Percentiles rank a stretch among this genome's conserved stretches.
Conservation (phyloP, 441 rosid genomes). For the Breynia disticha region DNA sequence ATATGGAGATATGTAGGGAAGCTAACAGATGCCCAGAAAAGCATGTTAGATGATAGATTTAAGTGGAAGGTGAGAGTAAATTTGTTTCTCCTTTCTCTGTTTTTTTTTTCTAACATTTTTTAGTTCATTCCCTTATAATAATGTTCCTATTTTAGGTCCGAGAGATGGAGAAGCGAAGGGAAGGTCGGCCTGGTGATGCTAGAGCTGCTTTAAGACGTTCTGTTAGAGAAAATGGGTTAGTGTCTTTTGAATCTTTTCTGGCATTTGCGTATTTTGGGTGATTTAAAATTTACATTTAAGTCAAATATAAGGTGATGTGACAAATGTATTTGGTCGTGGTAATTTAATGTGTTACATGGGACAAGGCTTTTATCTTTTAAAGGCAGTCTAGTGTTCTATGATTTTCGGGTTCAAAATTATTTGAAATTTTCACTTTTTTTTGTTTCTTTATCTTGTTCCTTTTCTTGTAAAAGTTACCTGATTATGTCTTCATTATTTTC, state of each 20-base stretch:
- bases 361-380: too few species aligned
- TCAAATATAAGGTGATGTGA: too few species aligned
- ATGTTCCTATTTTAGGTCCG: conserved; percentile 43
- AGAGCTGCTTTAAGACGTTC: conserved; percentile 93
- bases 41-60: conserved; percentile 99
- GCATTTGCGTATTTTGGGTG: neutral
- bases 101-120: neutral
- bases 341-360: too few species aligned
- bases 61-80: conserved; percentile 89
- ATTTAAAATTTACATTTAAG: too few species aligned
- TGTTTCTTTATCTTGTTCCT: too few species aligned
- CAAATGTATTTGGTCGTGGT: too few species aligned
- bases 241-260: conserved; percentile 5
- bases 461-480: too few species aligned
- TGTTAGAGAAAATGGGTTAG: conserved; percentile 90
- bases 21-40: conserved; percentile 98
- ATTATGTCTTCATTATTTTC: too few species aligned
- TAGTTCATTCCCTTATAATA: neutral
- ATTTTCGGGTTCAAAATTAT: too few species aligned
- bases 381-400: too few species aligned
- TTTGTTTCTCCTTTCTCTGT: conserved; percentile 2
- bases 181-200: conserved; percentile 99
- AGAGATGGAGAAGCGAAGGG: conserved; percentile 97
- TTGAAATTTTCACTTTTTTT: too few species aligned
- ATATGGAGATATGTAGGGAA: conserved; percentile 99